Percentiles rank a stretch among this genome's conserved stretches.
phyloP scores from a whole-genome alignment of 106 monocot species.

The Dioscorea alata region DNA sequence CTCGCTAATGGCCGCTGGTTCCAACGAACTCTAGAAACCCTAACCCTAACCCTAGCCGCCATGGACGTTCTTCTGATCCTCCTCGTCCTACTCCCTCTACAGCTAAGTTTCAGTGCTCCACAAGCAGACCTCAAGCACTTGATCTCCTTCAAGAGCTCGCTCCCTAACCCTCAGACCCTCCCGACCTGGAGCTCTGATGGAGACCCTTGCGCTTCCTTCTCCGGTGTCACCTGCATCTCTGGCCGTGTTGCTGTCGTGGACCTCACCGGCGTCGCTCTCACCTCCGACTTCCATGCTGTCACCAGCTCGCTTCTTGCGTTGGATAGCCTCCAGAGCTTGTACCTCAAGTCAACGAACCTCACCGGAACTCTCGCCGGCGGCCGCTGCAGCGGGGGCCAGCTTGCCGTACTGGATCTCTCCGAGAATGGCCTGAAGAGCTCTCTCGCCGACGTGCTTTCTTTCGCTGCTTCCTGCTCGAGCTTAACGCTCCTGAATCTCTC shows the following conservation, averaged over 20 bases:
- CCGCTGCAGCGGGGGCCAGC: background rate
- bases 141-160: constrained; percentile 10
- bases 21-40: constrained; percentile 9
- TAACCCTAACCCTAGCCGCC: constrained; percentile 1
- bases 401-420: constrained; percentile 2
- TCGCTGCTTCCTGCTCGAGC: constrained; percentile 11
- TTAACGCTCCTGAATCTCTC: constrained; percentile 23
- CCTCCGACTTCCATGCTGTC: background rate
- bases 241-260: background rate
- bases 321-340: background rate
- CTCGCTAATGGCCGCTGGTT: constrained; percentile 12
- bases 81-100: background rate
- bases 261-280: background rate
- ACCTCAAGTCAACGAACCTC: background rate
- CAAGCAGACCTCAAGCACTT: background rate
- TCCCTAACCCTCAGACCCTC: background rate
- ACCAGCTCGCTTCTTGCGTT: background rate
- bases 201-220: constrained; percentile 10
- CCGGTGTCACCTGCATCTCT: background rate
- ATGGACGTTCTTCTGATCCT: background rate
- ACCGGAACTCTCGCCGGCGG: background rate
- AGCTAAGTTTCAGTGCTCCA: too few species aligned
- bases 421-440: background rate
- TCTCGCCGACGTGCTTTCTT: background rate
- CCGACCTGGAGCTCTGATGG: constrained; percentile 2